Conservation (phyloP, 768 basidiomycete species). For the Lepiota venenata region DNA sequence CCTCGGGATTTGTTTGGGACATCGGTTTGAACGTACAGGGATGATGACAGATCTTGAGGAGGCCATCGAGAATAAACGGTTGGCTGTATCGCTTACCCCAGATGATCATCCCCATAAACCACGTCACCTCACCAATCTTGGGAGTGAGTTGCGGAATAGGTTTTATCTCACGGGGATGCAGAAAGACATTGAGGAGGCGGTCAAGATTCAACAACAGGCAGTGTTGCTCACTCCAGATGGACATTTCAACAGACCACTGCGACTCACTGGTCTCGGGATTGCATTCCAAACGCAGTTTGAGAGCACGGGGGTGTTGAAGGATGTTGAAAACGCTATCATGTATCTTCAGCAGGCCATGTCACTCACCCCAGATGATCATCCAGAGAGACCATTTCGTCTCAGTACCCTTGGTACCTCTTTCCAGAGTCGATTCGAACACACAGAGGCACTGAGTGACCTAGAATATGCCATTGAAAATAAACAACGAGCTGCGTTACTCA, state of each 20-base stretch:
- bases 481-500: not conserved
- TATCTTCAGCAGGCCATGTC: not conserved
- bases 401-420: not conserved
- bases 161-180: not conserved
- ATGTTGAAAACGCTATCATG: not conserved
- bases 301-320: not conserved
- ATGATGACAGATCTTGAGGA: not conserved
- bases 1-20: too few species aligned
- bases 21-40: too few species aligned
- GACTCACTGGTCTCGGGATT: not conserved
- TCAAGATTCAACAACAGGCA: not conserved
- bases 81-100: not conserved
- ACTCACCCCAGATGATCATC: not conserved
- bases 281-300: not conserved
- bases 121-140: constrained; percentile 16
- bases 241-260: not conserved
- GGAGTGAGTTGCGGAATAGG: constrained; percentile 2
- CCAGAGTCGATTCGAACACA: not conserved
- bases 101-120: not conserved
- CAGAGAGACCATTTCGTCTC: not conserved
- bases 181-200: not conserved
- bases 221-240: constrained; percentile 1
- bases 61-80: not conserved
- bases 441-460: not conserved
- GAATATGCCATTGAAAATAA: not conserved